Percentiles rank a stretch among this genome's conserved stretches.
phyloP scores from a whole-genome alignment of 768 basidiomycete species.

The Agaricus bisporus region DNA sequence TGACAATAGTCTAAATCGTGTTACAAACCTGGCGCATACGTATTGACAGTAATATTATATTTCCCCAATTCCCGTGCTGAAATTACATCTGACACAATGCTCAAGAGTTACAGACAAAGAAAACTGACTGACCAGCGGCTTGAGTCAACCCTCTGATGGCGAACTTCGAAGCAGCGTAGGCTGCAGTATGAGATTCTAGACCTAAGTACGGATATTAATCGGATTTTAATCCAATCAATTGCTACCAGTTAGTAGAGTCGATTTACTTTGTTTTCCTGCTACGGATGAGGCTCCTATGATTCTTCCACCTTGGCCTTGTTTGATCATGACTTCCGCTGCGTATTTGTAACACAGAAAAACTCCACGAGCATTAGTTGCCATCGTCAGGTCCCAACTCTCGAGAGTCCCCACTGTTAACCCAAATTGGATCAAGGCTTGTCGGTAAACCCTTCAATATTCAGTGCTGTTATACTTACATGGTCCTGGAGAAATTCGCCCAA shows the following conservation, averaged over 20 bases:
- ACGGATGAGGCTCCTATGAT: conserved; percentile 43
- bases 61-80: conserved; percentile 31
- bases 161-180: conserved; percentile 33
- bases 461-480: not conserved
- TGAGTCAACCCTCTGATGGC: conserved; percentile 36
- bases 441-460: not conserved
- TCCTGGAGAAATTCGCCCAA: not conserved
- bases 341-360: conserved; percentile 59
- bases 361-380: conserved; percentile 51
- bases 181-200: conserved; percentile 2
- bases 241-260: not conserved
- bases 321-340: conserved; percentile 56
- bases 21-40: conserved; percentile 29
- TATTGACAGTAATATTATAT: conserved; percentile 37
- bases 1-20: not conserved
- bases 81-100: not conserved
- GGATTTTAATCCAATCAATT: not conserved
- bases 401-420: conserved; percentile 19
- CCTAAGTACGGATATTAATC: not conserved
- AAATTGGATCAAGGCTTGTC: not conserved
- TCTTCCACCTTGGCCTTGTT: conserved; percentile 46
- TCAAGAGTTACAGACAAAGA: not conserved
- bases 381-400: conserved; percentile 33
- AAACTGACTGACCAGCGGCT: conserved; percentile 24
- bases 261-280: conserved; percentile 22